Percentiles rank a stretch among this genome's conserved stretches.
phyloP scores from a whole-genome alignment of 306 rosid species.

The Trifolium pratense region DNA sequence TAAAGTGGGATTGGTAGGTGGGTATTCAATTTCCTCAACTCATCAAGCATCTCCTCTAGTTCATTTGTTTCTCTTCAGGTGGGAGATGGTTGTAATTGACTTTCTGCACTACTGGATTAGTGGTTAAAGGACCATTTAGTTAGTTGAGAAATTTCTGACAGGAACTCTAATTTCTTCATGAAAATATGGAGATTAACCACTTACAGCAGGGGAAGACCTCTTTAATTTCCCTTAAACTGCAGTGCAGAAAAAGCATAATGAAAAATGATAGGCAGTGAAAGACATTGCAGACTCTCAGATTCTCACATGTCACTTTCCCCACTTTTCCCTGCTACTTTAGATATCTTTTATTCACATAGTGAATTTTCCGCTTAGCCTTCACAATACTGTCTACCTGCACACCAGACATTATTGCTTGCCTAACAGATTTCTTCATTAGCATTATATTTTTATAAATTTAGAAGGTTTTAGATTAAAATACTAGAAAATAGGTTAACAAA shows the following conservation, averaged over 20 bases:
- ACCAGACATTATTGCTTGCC: background rate
- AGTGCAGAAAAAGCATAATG: background rate
- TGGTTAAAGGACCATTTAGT: slow-evolving; percentile 5
- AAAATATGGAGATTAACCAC: too few species aligned
- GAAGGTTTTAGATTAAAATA: background rate
- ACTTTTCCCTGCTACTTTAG: background rate
- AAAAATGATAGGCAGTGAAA: background rate
- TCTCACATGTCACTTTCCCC: background rate
- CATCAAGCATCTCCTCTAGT: background rate
- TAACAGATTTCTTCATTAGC: slow-evolving; percentile 1
- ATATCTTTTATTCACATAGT: background rate
- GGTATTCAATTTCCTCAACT: slow-evolving; percentile 7
- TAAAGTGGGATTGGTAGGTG: background rate
- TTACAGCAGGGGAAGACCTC: too few species aligned
- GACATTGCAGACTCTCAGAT: background rate
- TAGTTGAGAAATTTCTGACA: slow-evolving; percentile 7
- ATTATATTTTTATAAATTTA: background rate
- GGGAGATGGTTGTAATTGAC: too few species aligned
- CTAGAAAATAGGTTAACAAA: background rate
- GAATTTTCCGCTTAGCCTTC: background rate
- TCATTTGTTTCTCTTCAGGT: background rate
- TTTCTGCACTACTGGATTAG: background rate
- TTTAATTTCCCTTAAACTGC: too few species aligned
- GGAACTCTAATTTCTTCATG: too few species aligned
- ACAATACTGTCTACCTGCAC: background rate